A percentile compares a stretch with the other conserved stretches of the same genome.
Conservation (phyloP, 306 rosid genomes). For the Crataegus laevigata region DNA sequence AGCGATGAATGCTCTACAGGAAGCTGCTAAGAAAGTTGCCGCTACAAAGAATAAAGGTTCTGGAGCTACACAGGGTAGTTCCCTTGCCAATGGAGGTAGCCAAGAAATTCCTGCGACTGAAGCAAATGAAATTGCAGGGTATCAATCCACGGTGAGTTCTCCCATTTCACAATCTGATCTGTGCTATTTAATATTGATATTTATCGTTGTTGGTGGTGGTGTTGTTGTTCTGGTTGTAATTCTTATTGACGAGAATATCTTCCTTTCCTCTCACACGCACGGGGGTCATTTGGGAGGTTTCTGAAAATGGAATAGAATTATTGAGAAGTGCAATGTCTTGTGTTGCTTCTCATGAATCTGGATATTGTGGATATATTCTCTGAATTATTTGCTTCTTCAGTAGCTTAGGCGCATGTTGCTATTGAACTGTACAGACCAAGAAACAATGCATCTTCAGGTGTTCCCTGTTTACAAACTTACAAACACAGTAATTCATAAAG, state of each 20-base stretch:
- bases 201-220: not conserved
- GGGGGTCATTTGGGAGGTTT: not conserved
- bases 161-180: conserved; percentile 1
- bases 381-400: not conserved
- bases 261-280: not conserved
- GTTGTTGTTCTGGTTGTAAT: not conserved
- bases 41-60: conserved; percentile 37
- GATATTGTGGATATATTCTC: not conserved
- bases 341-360: not conserved
- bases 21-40: conserved; percentile 69
- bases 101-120: conserved; percentile 44
- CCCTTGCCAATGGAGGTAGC: conserved; percentile 47
- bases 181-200: not conserved
- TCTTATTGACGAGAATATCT: not conserved
- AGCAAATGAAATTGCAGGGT: conserved; percentile 35
- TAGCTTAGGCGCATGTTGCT: not conserved
- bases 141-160: conserved; percentile 53
- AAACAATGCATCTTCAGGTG: not conserved
- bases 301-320: not conserved
- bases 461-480: not conserved
- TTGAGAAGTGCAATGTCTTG: not conserved
- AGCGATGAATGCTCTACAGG: conserved; percentile 77
- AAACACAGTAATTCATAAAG: not conserved
- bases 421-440: not conserved
- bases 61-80: conserved; percentile 34